phyloP scores from a whole-genome alignment of 345 rosid species.

The Citrus medica region DNA sequence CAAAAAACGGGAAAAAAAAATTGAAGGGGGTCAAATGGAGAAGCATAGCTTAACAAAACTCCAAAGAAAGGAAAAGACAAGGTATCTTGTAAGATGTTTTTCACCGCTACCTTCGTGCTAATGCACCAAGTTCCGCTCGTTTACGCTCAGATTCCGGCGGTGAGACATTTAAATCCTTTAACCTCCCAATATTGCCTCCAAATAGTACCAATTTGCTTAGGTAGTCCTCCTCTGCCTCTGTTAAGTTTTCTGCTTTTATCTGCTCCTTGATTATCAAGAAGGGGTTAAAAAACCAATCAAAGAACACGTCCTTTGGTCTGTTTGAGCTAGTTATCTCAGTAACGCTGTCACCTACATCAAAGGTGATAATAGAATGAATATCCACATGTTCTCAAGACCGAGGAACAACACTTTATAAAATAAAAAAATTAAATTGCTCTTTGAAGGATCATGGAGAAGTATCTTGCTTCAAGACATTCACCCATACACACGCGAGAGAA shows the following conservation, averaged over 20 bases:
- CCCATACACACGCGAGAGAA: not conserved
- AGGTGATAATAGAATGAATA: conserved; percentile 5
- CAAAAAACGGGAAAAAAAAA: not conserved
- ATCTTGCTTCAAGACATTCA: not conserved
- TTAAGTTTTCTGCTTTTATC: conserved; percentile 68
- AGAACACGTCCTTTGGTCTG: conserved; percentile 80
- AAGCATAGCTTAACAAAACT: not conserved
- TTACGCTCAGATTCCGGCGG: conserved; percentile 67
- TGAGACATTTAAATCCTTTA: conserved; percentile 48
- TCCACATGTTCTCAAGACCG: not conserved
- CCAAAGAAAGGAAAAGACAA: not conserved
- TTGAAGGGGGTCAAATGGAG: not conserved
- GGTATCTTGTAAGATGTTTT: not conserved
- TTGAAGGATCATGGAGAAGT: not conserved
- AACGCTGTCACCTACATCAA: conserved; percentile 45
- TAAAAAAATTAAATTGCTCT: not conserved
- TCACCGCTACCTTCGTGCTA: conserved; percentile 78
- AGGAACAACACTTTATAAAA: not conserved
- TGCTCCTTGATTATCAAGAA: conserved; percentile 86
- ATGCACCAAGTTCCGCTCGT: conserved; percentile 82
- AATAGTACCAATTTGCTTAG: conserved; percentile 68
- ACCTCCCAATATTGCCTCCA: conserved; percentile 55
- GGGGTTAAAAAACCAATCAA: conserved; percentile 92
- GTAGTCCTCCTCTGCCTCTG: conserved; percentile 72
- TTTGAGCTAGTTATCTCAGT: conserved; percentile 67